Conservation (phyloP, 345 rosid genomes). For the Eucalyptus polybractea region DNA sequence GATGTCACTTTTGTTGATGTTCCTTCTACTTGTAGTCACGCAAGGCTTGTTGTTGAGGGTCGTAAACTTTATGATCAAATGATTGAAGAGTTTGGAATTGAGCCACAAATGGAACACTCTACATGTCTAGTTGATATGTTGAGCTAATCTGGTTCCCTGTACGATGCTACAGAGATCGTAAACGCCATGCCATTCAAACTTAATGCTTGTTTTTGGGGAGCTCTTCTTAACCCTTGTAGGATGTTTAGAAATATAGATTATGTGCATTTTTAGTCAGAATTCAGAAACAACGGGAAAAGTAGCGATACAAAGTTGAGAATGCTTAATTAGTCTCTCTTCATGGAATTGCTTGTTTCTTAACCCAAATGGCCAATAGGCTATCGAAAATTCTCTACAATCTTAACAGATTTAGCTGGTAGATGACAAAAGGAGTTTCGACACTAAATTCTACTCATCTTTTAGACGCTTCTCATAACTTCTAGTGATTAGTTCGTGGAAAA, state of each 20-base stretch:
- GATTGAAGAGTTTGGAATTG: conserved; percentile 4
- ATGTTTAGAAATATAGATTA: conserved; percentile 38
- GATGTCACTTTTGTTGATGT: conserved; percentile 20
- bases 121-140: conserved; percentile 22
- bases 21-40: conserved; percentile 34
- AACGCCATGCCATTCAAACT: conserved; percentile 56
- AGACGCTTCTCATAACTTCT: not conserved
- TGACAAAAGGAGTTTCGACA: not conserved
- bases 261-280: conserved; percentile 6
- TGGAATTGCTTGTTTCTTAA: not conserved
- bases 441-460: not conserved
- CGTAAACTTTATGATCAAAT: conserved; percentile 7
- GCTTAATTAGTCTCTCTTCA: not conserved
- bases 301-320: not conserved
- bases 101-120: conserved; percentile 21
- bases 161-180: conserved; percentile 29
- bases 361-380: not conserved
- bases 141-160: conserved; percentile 19
- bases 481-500: not conserved
- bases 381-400: not conserved
- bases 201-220: conserved; percentile 54
- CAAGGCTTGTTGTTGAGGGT: conserved; percentile 19
- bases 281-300: not conserved
- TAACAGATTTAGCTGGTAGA: not conserved
- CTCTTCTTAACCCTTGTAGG: conserved; percentile 59